These are phyloP conservation scores for Globisporangium ultimum DNA, from an alignment of 352 stramenopile species.

Conservation along the genomic window DNA sequence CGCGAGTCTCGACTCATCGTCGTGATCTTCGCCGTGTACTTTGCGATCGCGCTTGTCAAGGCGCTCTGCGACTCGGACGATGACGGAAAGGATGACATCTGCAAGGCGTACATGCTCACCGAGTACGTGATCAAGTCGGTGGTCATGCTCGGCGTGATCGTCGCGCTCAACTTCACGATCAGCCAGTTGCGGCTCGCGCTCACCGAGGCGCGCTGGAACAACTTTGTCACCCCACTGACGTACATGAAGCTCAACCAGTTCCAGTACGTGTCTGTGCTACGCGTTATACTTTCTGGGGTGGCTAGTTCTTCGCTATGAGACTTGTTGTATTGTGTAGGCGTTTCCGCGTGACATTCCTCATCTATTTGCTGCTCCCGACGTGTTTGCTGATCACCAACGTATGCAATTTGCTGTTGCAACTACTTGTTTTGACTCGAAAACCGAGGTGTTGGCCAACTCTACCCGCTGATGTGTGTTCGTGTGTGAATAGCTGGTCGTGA, in stretches of 20 bases:
- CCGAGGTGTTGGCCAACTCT: no score
- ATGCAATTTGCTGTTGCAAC: constrained; percentile 10
- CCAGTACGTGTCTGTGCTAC: constrained; percentile 25
- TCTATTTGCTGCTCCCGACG: constrained; percentile 56
- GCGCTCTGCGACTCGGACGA: constrained; percentile 35
- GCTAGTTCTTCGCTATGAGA: not conserved
- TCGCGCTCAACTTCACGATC: constrained; percentile 69
- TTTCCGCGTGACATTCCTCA: constrained; percentile 55
- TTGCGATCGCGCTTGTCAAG: constrained; percentile 38
- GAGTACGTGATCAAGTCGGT: constrained; percentile 67
- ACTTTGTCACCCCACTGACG: constrained; percentile 47
- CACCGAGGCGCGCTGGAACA: constrained; percentile 55
- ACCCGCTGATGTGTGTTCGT: constrained; percentile 5
- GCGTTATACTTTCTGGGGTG: not conserved
- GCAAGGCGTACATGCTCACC: constrained; percentile 55
- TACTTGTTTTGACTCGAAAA: not conserved
- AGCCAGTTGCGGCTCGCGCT: constrained; percentile 42
- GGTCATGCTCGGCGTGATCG: constrained; percentile 61
- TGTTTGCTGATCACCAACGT: constrained; percentile 55
- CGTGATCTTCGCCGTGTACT: constrained; percentile 37
- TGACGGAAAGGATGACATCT: constrained; percentile 32
- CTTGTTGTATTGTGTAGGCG: constrained; percentile 22
- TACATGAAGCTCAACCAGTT: constrained; percentile 79
- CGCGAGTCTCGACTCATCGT: constrained; percentile 37
- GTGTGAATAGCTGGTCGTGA: constrained; percentile 40